Base-by-base conservation (phyloP, 164 flowering plant species). In the Brasenia schreberi region DNA sequence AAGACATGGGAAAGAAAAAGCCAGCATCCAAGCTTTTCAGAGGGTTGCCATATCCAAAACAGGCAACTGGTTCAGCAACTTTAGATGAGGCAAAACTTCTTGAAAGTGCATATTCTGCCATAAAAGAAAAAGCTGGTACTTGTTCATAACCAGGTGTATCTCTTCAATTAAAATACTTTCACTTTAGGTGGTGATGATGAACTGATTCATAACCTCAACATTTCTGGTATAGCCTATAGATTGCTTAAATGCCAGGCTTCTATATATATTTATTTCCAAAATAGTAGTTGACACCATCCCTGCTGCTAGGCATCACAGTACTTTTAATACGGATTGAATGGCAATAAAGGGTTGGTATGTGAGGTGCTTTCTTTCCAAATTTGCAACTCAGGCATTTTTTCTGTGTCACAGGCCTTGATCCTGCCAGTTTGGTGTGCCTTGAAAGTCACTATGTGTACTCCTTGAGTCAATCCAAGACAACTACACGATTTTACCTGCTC, bases 391-490 rank as follows among this genome's bases (percentile, higher is more conserved):
- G 52, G 52, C 52, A 44, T 44, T 44, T 44, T 44, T 44, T 10
- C 5, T 44, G 7, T 44, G 10, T 44, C 10, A 10, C 83, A 94
- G 99, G 87, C 10, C 77, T 85, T 74, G 67, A 63, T 66, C 70
- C 75, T 68, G 69, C 69, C 33, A 76, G 79, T 68, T 82, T 94
- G 65, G 66, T 18, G 62, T 68, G 85, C 52, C 67, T 94, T 77
- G 89, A 84, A 73, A 77, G 78, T 63, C 84, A 84, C 74, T 67
- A 61, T 68, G 81, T 78, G 18, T 87, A 87, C 69, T 89, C 96
- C 6, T 58, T 83, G 59, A 85, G 81, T 63, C 80, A 84, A 78
- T 85, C 78, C 72, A 94, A 82, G 78, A 68, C 84, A 62, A 77
- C 84, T 71, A 70, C 85, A 74, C 72, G 74, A 43, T 85, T 91